phyloP scores from a whole-genome alignment of 768 basidiomycete species.

The Serendipita sp. region DNA sequence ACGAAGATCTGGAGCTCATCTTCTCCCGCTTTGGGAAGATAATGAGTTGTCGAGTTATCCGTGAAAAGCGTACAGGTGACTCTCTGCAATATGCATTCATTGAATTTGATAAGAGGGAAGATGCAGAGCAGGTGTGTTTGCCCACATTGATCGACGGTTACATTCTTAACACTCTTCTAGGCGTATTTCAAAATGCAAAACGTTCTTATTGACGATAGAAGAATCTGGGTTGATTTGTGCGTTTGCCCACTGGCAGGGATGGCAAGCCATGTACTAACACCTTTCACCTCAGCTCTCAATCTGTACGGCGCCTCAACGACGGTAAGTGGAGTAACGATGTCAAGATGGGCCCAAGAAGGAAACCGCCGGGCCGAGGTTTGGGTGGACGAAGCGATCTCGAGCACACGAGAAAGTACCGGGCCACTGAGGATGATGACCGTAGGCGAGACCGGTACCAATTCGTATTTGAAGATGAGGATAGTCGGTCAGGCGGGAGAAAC shows the following conservation, averaged over 20 bases:
- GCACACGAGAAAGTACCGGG: constrained; percentile 50
- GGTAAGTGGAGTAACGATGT: constrained; percentile 64
- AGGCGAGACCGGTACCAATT: constrained; percentile 42
- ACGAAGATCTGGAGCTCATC: constrained; percentile 93
- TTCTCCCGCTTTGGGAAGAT: constrained; percentile 92
- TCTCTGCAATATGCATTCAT: constrained; percentile 97
- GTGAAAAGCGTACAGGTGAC: constrained; percentile 92
- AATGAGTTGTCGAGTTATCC: constrained; percentile 93
- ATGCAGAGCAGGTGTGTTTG: constrained; percentile 71
- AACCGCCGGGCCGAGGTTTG: constrained; percentile 30
- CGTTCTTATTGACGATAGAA: constrained; percentile 88
- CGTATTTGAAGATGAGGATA: constrained; percentile 66
- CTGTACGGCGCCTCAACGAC: constrained; percentile 72
- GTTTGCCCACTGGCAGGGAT: constrained; percentile 20
- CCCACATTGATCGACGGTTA: background rate
- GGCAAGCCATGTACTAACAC: background rate
- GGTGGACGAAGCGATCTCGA: constrained; percentile 65
- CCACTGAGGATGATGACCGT: constrained; percentile 19
- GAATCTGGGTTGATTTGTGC: constrained; percentile 98
- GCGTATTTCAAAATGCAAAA: constrained; percentile 99
- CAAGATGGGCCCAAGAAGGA: constrained; percentile 29
- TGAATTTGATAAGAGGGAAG: constrained; percentile 87
- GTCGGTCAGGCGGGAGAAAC: constrained; percentile 21
- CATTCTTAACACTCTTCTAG: constrained; percentile 22
- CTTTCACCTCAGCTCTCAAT: constrained; percentile 52